Conservation (phyloP, 257 asterid species). For the Fraxinus cuspidata region DNA sequence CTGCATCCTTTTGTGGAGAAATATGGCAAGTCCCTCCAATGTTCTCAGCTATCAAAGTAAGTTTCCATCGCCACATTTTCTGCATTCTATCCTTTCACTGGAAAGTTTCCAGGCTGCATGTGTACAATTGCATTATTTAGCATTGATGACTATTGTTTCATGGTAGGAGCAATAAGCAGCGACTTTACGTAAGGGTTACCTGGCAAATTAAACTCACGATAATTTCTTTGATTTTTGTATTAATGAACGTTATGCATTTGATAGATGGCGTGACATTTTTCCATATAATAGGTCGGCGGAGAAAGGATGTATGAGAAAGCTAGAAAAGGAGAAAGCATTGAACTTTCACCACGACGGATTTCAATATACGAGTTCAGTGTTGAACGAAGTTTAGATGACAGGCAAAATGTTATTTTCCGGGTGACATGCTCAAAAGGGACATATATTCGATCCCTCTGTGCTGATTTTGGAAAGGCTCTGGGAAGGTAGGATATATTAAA, state of each 20-base stretch:
- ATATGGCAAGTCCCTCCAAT: constrained; percentile 99
- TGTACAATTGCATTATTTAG: background rate
- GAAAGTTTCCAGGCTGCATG: background rate
- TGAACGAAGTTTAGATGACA: constrained; percentile 90
- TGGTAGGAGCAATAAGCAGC: background rate
- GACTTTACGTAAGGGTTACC: background rate
- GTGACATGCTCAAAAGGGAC: constrained; percentile 97
- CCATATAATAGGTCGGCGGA: constrained; percentile 76
- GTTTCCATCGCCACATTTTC: constrained; percentile 22
- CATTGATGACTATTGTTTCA: background rate
- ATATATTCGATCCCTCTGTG: constrained; percentile 90
- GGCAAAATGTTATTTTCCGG: constrained; percentile 92
- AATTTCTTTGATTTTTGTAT: background rate
- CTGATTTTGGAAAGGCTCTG: constrained; percentile 89
- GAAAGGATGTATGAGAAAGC: constrained; percentile 97
- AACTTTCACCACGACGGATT: constrained; percentile 88
- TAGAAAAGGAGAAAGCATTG: constrained; percentile 91
- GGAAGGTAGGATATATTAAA: constrained; percentile 55
- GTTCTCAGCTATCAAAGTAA: constrained; percentile 99
- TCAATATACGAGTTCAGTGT: constrained; percentile 76
- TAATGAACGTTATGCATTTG: background rate
- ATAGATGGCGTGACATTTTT: constrained; percentile 5
- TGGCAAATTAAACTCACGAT: background rate
- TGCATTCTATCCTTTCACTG: constrained; percentile 10
- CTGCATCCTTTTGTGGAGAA: constrained; percentile 83